Percentiles rank a stretch among this genome's conserved stretches.
Conservation (phyloP, 257 asterid species). For the Echites panduratus region DNA sequence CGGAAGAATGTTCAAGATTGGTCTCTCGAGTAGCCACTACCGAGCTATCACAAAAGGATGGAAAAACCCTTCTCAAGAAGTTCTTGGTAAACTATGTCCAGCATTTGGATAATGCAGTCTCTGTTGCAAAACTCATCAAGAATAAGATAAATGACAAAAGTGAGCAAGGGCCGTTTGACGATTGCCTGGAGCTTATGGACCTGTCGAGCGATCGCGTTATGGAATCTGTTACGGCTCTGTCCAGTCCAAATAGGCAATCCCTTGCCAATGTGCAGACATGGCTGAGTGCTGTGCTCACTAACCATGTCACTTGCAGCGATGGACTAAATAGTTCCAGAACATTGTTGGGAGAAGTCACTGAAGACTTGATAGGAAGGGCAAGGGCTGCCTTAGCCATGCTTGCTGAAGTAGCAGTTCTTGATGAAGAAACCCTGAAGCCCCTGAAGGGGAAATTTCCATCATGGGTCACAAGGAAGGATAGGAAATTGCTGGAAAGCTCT, state of each 20-base stretch:
- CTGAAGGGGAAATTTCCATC: constrained; percentile 23
- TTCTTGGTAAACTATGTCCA: constrained; percentile 26
- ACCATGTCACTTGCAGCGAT: constrained; percentile 46
- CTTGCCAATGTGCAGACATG: constrained; percentile 31
- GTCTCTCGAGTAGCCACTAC: constrained; percentile 21
- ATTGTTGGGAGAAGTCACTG: constrained; percentile 5
- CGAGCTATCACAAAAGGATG: constrained; percentile 2
- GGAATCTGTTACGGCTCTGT: constrained; percentile 26
- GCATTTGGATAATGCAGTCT: constrained; percentile 17
- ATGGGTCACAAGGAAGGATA: constrained; percentile 36
- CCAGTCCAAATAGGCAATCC: not conserved
- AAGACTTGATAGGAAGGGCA: constrained; percentile 30
- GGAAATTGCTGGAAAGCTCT: constrained; percentile 27
- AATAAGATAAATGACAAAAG: constrained; percentile 19
- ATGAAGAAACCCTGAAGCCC: not conserved
- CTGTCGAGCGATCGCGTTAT: constrained; percentile 32
- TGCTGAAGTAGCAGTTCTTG: constrained; percentile 11
- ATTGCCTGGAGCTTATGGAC: constrained; percentile 44
- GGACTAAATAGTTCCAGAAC: constrained; percentile 21
- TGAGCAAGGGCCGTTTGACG: constrained; percentile 29
- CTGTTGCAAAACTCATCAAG: constrained; percentile 3
- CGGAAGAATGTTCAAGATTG: constrained; percentile 22
- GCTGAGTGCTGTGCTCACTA: constrained; percentile 50
- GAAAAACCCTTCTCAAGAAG: constrained; percentile 10
- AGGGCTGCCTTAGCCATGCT: constrained; percentile 37